phyloP scores from a whole-genome alignment of 306 rosid species.

The Vicia faba region DNA sequence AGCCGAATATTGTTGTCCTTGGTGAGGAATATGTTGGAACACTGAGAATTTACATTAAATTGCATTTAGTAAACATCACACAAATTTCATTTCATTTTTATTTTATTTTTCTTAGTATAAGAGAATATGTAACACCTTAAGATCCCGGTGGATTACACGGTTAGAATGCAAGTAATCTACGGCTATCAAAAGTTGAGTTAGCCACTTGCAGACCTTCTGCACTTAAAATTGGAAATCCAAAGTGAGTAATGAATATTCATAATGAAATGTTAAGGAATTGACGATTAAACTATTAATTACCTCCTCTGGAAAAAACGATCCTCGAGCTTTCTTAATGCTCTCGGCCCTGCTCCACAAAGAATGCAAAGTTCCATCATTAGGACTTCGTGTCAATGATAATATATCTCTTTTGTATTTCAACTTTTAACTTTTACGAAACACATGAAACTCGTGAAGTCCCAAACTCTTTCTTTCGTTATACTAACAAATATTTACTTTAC shows the following conservation, averaged over 20 bases:
- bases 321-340: constrained; percentile 73
- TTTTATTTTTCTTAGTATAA: not conserved
- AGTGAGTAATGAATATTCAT: constrained; percentile 20
- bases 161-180: constrained; percentile 89
- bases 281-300: constrained; percentile 49
- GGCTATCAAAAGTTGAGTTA: constrained; percentile 81
- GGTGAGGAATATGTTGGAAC: constrained; percentile 91
- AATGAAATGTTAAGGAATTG: constrained; percentile 16
- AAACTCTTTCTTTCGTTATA: not conserved
- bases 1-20: constrained; percentile 78
- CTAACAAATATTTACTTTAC: constrained; percentile 26
- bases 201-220: constrained; percentile 93
- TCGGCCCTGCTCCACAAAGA: constrained; percentile 65
- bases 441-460: constrained; percentile 4
- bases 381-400: constrained; percentile 18
- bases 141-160: constrained; percentile 90
- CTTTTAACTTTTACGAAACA: constrained; percentile 1
- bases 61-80: constrained; percentile 33
- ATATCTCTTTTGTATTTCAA: constrained; percentile 22
- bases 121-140: constrained; percentile 63
- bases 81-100: not conserved
- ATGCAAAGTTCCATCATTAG: constrained; percentile 22
- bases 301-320: constrained; percentile 78
- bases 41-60: constrained; percentile 55
- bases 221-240: constrained; percentile 36